A percentile compares a stretch with the other conserved stretches of the same genome.
phyloP scores from a whole-genome alignment of 805 yeast genomes.

The Maudiozyma barnettii region DNA sequence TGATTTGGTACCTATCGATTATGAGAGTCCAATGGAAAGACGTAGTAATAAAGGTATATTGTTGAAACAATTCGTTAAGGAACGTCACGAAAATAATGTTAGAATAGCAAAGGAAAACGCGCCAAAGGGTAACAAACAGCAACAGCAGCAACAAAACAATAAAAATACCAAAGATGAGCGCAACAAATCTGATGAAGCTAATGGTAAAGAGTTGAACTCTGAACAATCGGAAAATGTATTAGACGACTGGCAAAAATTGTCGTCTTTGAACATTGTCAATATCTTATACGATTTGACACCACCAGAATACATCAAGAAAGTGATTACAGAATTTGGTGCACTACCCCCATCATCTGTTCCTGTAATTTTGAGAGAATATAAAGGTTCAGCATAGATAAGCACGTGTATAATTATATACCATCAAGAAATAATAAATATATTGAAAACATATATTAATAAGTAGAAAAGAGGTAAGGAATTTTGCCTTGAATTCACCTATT shows the following conservation, averaged over 20 bases:
- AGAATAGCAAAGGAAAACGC: slow-evolving; percentile 19
- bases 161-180: slow-evolving; percentile 11
- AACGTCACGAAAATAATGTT: slow-evolving; percentile 25
- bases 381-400: slow-evolving; percentile 31
- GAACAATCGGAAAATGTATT: slow-evolving; percentile 33
- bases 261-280: slow-evolving; percentile 62
- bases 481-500: no score
- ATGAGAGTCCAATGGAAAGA: slow-evolving; percentile 42
- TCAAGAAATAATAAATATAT: neutral
- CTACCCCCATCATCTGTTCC: slow-evolving; percentile 98
- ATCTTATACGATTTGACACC: slow-evolving; percentile 92
- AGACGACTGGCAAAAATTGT: slow-evolving; percentile 54
- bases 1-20: slow-evolving; percentile 46
- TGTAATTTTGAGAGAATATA: slow-evolving; percentile 88
- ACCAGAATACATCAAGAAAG: slow-evolving; percentile 85
- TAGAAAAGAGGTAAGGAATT: neutral
- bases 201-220: slow-evolving; percentile 2
- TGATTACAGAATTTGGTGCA: slow-evolving; percentile 92
- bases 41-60: slow-evolving; percentile 49
- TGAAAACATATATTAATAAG: neutral
- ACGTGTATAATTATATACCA: neutral
- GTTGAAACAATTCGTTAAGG: slow-evolving; percentile 51
- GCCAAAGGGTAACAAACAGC: slow-evolving; percentile 21
- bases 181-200: slow-evolving; percentile 4
- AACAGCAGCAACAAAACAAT: slow-evolving; percentile 13